phyloP scores from a whole-genome alignment of 257 asterid species.

The Scutellaria barbata region DNA sequence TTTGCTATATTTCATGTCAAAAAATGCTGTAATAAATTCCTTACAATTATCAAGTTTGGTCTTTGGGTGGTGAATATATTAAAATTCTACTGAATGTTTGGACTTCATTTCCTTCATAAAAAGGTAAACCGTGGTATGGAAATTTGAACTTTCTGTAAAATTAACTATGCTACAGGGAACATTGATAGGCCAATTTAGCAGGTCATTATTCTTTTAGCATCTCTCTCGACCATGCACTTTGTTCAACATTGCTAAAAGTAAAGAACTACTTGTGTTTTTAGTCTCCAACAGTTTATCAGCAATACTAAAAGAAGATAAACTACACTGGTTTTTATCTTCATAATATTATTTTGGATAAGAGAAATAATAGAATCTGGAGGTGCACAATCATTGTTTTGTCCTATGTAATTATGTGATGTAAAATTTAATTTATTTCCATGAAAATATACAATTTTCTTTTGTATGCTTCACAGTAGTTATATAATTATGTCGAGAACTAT shows the following conservation, averaged over 20 bases:
- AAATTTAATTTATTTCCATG: background rate
- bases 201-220: conserved; percentile 4
- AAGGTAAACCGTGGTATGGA: background rate
- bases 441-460: background rate
- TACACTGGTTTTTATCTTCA: conserved; percentile 2
- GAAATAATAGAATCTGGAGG: conserved; percentile 1
- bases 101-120: background rate
- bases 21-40: background rate
- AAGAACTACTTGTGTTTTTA: background rate
- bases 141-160: background rate
- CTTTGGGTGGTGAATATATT: background rate
- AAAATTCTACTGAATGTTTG: conserved; percentile 4
- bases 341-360: background rate
- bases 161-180: background rate
- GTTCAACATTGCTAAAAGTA: background rate
- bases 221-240: background rate
- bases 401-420: background rate
- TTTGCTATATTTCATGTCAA: background rate
- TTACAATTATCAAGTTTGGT: background rate
- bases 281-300: background rate
- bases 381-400: background rate
- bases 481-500: background rate
- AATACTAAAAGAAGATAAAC: background rate
- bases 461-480: background rate
- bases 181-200: background rate